phyloP scores from a whole-genome alignment of 768 basidiomycete species.

The Boletales sp. region DNA sequence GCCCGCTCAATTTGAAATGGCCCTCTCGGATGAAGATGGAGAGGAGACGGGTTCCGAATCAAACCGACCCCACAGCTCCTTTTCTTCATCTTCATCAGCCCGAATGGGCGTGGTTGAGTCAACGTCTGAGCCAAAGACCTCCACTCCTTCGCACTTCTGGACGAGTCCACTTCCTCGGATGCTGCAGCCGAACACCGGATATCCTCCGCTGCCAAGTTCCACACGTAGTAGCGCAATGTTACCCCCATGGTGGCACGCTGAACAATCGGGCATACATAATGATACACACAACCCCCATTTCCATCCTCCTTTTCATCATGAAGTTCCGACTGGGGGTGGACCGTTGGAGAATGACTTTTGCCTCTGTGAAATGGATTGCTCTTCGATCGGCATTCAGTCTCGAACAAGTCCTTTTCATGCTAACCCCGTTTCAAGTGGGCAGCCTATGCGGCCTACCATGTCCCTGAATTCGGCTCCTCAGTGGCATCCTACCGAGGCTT shows the following conservation, averaged over 20 bases:
- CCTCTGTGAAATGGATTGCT: conserved; percentile 1
- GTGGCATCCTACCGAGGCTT: conserved; percentile 5
- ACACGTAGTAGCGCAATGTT: background rate
- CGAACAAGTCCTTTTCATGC: background rate
- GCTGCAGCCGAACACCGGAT: background rate
- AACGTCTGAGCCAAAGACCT: background rate
- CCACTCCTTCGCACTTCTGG: background rate
- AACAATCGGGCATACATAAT: background rate
- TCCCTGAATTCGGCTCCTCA: background rate
- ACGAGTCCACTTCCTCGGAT: background rate
- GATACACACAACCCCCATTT: background rate
- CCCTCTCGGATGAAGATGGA: conserved; percentile 16
- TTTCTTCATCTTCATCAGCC: conserved; percentile 9
- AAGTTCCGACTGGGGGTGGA: background rate
- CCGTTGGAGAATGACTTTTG: background rate
- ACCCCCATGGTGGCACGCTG: background rate
- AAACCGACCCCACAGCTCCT: conserved; percentile 4
- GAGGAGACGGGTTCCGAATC: conserved; percentile 13
- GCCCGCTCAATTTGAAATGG: conserved; percentile 19
- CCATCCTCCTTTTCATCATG: background rate
- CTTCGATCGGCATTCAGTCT: background rate
- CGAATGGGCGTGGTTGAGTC: conserved; percentile 1
- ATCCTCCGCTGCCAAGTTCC: conserved; percentile 1
- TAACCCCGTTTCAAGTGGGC: background rate
- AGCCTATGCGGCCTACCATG: background rate